Conservation (phyloP, 2,329 filamentous ascomycete species). For the Ophiostoma pallidulum region DNA sequence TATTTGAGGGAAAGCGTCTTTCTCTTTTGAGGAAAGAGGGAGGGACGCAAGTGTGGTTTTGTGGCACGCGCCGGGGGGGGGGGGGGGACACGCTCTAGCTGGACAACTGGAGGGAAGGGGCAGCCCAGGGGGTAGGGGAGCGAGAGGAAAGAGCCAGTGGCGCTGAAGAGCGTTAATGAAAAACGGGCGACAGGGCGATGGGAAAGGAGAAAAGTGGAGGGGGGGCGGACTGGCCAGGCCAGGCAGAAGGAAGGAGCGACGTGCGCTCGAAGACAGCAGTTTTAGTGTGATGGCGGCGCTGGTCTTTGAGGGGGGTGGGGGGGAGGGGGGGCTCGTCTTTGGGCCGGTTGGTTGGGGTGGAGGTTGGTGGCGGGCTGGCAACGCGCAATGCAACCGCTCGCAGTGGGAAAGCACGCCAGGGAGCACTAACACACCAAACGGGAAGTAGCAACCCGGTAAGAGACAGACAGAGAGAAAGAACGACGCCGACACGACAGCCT, state of each 20-base stretch:
- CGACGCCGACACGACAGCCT: background rate
- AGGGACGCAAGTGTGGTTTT: slow-evolving; percentile 13
- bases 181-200: slow-evolving; percentile 10
- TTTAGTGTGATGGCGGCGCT: slow-evolving; percentile 5
- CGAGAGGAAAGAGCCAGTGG: slow-evolving; percentile 10
- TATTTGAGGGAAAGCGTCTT: slow-evolving; percentile 18
- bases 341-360: slow-evolving; percentile 10
- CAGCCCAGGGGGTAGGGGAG: slow-evolving; percentile 7
- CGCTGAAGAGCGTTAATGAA: slow-evolving; percentile 16
- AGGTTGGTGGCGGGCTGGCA: slow-evolving; percentile 16
- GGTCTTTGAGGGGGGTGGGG: too few relatives aligned
- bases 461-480: background rate
- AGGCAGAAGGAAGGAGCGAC: slow-evolving; percentile 12
- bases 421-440: slow-evolving; percentile 13
- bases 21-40: slow-evolving; percentile 16
- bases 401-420: slow-evolving; percentile 8
- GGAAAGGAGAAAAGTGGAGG: slow-evolving; percentile 1
- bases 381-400: background rate
- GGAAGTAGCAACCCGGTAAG: slow-evolving; percentile 8
- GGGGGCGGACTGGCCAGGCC: background rate
- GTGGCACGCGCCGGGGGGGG: slow-evolving; percentile 16
- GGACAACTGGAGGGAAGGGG: slow-evolving; percentile 11
- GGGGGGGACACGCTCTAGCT: slow-evolving; percentile 4
- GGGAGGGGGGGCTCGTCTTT: slow-evolving; percentile 7
- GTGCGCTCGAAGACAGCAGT: slow-evolving; percentile 7